Evolutionary conservation across 768 basidiomycete species (phyloP), one percentile per base, ranked within the genome.

Genomic region (Auriscalpium orientale): DNA sequence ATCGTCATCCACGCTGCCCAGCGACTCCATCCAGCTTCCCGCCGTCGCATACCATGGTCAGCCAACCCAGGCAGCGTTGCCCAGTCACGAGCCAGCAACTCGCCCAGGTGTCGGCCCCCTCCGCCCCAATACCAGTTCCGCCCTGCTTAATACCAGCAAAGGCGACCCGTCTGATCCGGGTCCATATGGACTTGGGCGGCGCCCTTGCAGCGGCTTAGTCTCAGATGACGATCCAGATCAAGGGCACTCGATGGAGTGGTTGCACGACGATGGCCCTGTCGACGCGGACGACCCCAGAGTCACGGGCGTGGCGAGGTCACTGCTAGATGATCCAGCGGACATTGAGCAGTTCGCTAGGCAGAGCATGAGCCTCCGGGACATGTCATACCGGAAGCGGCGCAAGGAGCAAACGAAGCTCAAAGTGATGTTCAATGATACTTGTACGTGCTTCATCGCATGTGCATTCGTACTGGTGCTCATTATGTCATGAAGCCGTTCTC

Each of bases 271-370:
- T 7, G 7, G 28, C 28, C 28, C 50, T 18, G 46, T 21, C 21
- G 89, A 90, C 63, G 76, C 80, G 8, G 86, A 90, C 59, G 87
- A 90, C 68, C 86, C 85, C 49, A 74, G 77, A 38, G 71, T 88
- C 21, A 86, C 82, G 49, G 83, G 83, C 3, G 67, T 79, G 16
- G 75, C 71, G 51, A 72, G 74, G 46, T 72, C 71, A 60, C 72
- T 73, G 53, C 68, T 79, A 21, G 79, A 82, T 53, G 83, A 84
- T 61, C 75, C 75, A 10, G 77, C 78, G 21, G 84, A 83, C 58
- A 66, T 82, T 12, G 81, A 82, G 64, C 78, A 76, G 54, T 79
- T 83, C 56, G 73, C 72, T 20, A 54, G 55, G 44, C 44, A 60
- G 22, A 51, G 52, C 9, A 62, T 62, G 59, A 54, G 40, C 37